Base-by-base conservation (phyloP, 345 rosid genomes). In the Moringa oleifera region DNA sequence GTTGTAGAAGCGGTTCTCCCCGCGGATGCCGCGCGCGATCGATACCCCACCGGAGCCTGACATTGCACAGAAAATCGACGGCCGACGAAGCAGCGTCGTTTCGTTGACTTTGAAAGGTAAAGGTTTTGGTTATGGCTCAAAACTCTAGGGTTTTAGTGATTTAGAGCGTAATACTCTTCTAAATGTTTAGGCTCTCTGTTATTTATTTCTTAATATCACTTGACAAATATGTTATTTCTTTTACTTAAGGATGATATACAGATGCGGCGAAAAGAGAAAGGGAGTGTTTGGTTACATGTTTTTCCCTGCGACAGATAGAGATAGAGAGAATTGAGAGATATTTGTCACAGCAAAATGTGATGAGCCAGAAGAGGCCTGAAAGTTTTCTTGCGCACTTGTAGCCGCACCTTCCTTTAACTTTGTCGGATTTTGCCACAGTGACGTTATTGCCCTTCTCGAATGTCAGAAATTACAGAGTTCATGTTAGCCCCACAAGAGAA, bases 1-100 rank as follows among this genome's bases (percentile, higher is more conserved):
- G n/a, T 79, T 66, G 47, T 82, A 79, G 57, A 82, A 79, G 22
- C 84, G 77, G 58, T 73, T 73, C 71, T 77, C 84, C 2, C 82
- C 87, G 3, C 79, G 70, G 63, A 68, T 57, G 61, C 75, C 70
- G 1, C 78, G 65, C 2, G 69, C 77, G 62, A 71, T 75, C 56
- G 81, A 74, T 68, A 64, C 80, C 13, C 78, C 74, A 57, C 80
- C 77, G 2, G 78, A 72, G 36, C 76, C 81, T 51, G 81, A 70
- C 86, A 82, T 82, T 70, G 71, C 66, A 55, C 58, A 59, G 28
- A 15, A 36, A 20, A 41, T 41, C 47, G 47, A 16, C 12, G 47
- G 47, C 47, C 9, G 13, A 20, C 2, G 15, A 57, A 57, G 47
- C 33, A 36, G 11, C 20, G 31, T 19, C 57, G 55, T 57, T 33